A percentile compares a stretch with the other conserved stretches of the same genome.
Conservation (phyloP, 2,329 filamentous ascomycete species). For the Ophiostoma ulmi region DNA sequence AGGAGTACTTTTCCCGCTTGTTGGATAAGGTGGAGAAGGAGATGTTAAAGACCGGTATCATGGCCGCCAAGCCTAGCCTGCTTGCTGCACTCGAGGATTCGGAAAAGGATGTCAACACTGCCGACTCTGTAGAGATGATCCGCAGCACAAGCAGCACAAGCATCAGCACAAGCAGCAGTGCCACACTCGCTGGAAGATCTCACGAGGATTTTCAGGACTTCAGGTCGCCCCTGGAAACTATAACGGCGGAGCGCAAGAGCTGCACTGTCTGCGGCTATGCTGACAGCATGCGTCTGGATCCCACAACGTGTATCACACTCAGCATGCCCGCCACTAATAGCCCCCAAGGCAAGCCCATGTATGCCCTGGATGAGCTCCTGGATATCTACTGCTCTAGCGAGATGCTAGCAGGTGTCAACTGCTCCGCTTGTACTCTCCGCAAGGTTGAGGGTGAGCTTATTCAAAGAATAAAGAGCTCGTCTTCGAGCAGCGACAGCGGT, state of each 20-base stretch:
- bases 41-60: slow-evolving; percentile 48
- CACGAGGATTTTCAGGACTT: slow-evolving; percentile 29
- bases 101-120: slow-evolving; percentile 9
- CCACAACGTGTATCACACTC: slow-evolving; percentile 89
- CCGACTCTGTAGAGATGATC: too few species aligned
- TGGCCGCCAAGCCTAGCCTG: slow-evolving; percentile 31
- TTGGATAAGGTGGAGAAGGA: slow-evolving; percentile 81
- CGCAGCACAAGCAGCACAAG: neutral
- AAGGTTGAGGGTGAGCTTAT: slow-evolving; percentile 39
- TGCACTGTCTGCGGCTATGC: slow-evolving; percentile 82
- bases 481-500: neutral
- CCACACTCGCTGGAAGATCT: slow-evolving; percentile 34
- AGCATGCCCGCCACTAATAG: slow-evolving; percentile 60
- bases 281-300: slow-evolving; percentile 82
- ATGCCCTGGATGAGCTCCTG: slow-evolving; percentile 66
- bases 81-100: slow-evolving; percentile 40
- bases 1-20: slow-evolving; percentile 92
- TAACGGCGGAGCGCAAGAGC: slow-evolving; percentile 81
- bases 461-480: neutral
- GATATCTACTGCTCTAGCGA: slow-evolving; percentile 83
- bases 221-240: slow-evolving; percentile 77
- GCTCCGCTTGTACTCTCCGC: slow-evolving; percentile 80
- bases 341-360: slow-evolving; percentile 45
- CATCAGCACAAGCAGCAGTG: neutral
- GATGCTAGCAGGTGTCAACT: slow-evolving; percentile 82